These are phyloP conservation scores for Pseudocercospora fijiensis DNA, from an alignment of 2,329 filamentous ascomycete species.

Conservation along the genomic window DNA sequence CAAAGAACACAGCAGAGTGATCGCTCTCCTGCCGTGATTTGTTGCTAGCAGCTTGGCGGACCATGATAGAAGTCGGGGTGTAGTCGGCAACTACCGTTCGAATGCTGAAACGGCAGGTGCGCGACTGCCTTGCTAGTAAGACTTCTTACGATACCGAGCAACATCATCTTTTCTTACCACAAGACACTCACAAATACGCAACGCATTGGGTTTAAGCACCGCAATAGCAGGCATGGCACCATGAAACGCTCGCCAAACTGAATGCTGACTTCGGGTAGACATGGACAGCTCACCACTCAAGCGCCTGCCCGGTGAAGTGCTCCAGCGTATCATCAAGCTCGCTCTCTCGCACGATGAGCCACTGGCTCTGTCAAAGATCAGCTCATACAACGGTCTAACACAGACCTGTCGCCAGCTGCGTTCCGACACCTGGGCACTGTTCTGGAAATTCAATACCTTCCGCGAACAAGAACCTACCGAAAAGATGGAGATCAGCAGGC, in stretches of 20 bases:
- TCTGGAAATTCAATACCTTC: conserved; percentile 3
- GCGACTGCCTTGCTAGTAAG: not conserved
- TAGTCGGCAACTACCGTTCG: not conserved
- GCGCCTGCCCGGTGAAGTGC: not conserved
- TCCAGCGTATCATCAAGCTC: not conserved
- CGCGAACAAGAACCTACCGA: not conserved
- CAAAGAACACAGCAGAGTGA: too few relatives aligned
- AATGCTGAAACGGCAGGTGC: not conserved
- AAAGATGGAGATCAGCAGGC: not conserved
- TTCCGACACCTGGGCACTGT: not conserved
- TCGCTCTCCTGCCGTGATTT: too few relatives aligned
- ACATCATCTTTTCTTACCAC: not conserved
- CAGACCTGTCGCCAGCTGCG: not conserved
- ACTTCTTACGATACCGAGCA: not conserved
- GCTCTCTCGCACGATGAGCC: not conserved
- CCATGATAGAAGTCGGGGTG: too few relatives aligned
- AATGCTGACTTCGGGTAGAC: not conserved
- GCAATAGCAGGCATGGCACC: not conserved
- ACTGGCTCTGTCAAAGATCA: not conserved
- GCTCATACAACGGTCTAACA: not conserved
- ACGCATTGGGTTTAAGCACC: not conserved
- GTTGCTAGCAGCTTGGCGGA: too few relatives aligned
- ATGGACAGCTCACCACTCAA: not conserved
- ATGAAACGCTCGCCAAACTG: not conserved
- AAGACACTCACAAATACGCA: not conserved